phyloP scores from a whole-genome alignment of 306 rosid species.

The Trifolium pratense region DNA sequence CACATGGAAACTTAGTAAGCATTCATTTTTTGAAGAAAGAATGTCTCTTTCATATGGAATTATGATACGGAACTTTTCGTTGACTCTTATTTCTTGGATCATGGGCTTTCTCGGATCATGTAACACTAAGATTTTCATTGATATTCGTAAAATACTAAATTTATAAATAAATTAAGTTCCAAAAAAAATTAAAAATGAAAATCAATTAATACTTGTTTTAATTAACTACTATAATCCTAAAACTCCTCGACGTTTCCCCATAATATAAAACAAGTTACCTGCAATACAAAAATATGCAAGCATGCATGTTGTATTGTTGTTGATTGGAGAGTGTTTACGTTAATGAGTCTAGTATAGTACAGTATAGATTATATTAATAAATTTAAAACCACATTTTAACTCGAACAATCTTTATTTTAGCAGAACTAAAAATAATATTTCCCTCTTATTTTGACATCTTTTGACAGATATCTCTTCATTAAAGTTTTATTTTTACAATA shows the following conservation, averaged over 20 bases:
- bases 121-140: conserved; percentile 38
- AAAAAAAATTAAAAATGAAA: background rate
- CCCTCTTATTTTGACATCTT: background rate
- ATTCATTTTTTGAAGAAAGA: conserved; percentile 47
- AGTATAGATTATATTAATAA: background rate
- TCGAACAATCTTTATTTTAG: background rate
- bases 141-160: background rate
- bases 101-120: conserved; percentile 80
- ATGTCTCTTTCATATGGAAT: conserved; percentile 55
- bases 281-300: conserved; percentile 12
- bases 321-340: background rate
- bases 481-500: no score
- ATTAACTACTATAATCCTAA: background rate
- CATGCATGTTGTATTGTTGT: conserved; percentile 24
- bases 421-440: background rate
- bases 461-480: background rate
- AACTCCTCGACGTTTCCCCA: background rate
- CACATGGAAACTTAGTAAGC: conserved; percentile 44
- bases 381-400: background rate
- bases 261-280: background rate
- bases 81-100: conserved; percentile 79
- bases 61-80: conserved; percentile 22
- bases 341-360: background rate
- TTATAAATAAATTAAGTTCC: background rate
- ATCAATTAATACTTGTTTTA: conserved; percentile 1